Base-by-base conservation (phyloP, 768 basidiomycete genomes). In the Pleurotus tuber-regium region DNA sequence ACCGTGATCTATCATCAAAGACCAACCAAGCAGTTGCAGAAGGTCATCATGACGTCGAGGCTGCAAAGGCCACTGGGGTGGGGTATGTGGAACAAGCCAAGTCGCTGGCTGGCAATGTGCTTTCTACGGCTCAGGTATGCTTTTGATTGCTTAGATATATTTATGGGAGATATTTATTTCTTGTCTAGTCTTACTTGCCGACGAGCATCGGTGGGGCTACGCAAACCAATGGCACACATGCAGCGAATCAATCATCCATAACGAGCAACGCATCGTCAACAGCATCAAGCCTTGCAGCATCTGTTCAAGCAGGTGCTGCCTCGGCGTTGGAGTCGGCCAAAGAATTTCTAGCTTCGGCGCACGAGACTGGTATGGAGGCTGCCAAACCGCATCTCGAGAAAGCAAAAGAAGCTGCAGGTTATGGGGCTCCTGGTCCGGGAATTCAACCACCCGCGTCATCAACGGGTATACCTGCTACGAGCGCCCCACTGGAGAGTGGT, bases 81-180 rank as follows among this genome's bases (percentile, higher is more conserved):
- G 69, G 69, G 0, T 84, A 83, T 57, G 63, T 85, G 4, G 77
- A 82, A 19, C 77, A 82, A 56, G 83, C 78, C 1, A 83, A 78
- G 64, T 64, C 61, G 5, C 43, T 80, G 2, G 81, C 78, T 0
- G 65, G 64, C 11, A 68, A 56, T 30, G 76, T 75, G 0, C 51
- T 80, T 3, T 57, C 71, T 4, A 72, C 77, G 21, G 80, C 79
- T 12, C 71, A 76, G 68, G 78, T 75, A 53, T 18, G 65, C 61
- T 1, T 21, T 43, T 3, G 38, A 12, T 14, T 30, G 26, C n/a
- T n/a, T n/a, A n/a, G n/a, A n/a, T n/a, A n/a, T n/a, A n/a, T n/a
- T n/a, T n/a, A n/a, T n/a, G n/a, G n/a, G n/a, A n/a, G n/a, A n/a
- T n/a, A n/a, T n/a, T n/a, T n/a, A n/a, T n/a, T n/a, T n/a, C n/a